Conservation (phyloP, 352 stramenopile species). For the Phytophthora fragariae region DNA sequence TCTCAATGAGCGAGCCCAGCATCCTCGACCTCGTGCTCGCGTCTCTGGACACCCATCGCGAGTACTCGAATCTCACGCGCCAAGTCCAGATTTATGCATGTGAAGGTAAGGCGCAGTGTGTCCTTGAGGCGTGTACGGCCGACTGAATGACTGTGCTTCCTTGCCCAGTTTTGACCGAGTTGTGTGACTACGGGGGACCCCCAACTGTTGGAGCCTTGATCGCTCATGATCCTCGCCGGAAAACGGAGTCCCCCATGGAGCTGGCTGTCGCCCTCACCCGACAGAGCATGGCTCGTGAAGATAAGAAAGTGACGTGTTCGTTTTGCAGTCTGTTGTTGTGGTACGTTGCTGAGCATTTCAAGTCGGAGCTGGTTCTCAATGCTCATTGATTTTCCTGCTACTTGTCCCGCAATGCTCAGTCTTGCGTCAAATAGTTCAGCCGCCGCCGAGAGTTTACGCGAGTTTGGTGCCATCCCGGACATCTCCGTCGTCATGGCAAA, state of each 20-base stretch:
- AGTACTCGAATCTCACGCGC: constrained; percentile 77
- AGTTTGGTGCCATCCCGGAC: constrained; percentile 67
- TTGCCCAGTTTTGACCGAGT: constrained; percentile 59
- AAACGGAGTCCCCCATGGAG: constrained; percentile 45
- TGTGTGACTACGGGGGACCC: constrained; percentile 65
- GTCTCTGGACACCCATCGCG: constrained; percentile 60
- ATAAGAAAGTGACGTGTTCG: constrained; percentile 78
- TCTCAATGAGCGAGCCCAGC: constrained; percentile 46
- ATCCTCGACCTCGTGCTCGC: constrained; percentile 54
- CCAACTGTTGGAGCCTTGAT: constrained; percentile 47
- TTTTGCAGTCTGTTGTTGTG: constrained; percentile 73
- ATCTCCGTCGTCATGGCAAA: constrained; percentile 79
- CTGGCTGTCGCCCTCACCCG: constrained; percentile 57
- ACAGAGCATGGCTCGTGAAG: constrained; percentile 64
- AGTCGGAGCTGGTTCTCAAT: neutral
- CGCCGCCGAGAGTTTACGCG: constrained; percentile 50
- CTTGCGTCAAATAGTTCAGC: constrained; percentile 58
- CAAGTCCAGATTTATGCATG: constrained; percentile 86
- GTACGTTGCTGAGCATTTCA: constrained; percentile 34
- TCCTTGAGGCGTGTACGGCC: too few species aligned
- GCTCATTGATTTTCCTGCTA: constrained; percentile 7
- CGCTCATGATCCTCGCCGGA: constrained; percentile 30
- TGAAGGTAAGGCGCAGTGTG: constrained; percentile 50
- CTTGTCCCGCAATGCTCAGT: constrained; percentile 27
- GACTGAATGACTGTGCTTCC: constrained; percentile 5